These are phyloP conservation scores for Ascocoryne sarcoides DNA, from an alignment of 2,329 filamentous ascomycete genomes.

Conservation along the genomic window DNA sequence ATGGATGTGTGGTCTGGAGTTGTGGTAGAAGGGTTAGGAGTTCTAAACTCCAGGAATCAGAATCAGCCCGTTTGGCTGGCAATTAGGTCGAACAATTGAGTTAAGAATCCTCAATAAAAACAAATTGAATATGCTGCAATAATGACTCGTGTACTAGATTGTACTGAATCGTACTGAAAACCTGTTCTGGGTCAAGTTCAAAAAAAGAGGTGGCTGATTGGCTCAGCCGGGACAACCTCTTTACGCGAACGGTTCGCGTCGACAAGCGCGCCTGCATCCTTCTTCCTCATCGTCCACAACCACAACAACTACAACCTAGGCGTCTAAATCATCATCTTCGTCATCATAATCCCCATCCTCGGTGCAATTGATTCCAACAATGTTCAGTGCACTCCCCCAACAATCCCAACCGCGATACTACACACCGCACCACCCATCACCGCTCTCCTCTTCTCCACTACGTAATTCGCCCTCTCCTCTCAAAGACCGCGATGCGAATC, in stretches of 20 bases:
- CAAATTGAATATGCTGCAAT: too few species aligned
- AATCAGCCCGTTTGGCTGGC: too few species aligned
- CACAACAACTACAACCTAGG: background rate
- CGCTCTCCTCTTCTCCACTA: slow-evolving; percentile 50
- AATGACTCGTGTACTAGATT: too few species aligned
- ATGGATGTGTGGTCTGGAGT: too few species aligned
- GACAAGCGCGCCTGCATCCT: background rate
- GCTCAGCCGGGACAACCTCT: background rate
- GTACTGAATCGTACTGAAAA: too few species aligned
- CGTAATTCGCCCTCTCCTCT: slow-evolving; percentile 39
- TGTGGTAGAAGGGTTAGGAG: too few species aligned
- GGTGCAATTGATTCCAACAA: too few species aligned
- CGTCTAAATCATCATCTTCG: background rate
- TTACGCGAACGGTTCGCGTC: background rate
- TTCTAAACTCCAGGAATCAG: too few species aligned
- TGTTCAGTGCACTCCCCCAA: background rate
- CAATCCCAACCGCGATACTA: slow-evolving; percentile 10
- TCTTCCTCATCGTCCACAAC: slow-evolving; percentile 1
- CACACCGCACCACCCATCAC: slow-evolving; percentile 42
- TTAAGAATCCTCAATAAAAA: too few species aligned
- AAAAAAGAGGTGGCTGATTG: background rate
- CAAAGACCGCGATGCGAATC: slow-evolving; percentile 36
- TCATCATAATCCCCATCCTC: too few species aligned
- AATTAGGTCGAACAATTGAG: too few species aligned
- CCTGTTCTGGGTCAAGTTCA: background rate